Percentiles rank a stretch among this genome's conserved stretches.
Evolutionary conservation across 495 filamentous ascomycete species (phyloP).

Genomic region (Achaetomiella virescens): DNA sequence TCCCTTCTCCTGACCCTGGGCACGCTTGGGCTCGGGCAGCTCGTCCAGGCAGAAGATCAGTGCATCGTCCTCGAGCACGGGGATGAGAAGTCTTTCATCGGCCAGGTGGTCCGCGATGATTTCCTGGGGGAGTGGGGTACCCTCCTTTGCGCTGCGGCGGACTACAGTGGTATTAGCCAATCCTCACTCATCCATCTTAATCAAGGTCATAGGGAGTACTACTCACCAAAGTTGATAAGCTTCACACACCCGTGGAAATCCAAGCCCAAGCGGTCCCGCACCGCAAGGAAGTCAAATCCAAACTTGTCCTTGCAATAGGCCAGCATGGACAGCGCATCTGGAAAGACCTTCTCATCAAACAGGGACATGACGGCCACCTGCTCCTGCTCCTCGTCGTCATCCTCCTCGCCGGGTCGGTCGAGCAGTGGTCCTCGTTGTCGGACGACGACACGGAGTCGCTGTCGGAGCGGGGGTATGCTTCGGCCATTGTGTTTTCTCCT

Average conservation of each 20-base stretch:
- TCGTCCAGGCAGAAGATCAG: constrained; percentile 81
- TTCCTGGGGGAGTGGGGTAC: constrained; percentile 46
- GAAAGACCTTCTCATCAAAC: constrained; percentile 61
- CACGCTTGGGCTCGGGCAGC: constrained; percentile 43
- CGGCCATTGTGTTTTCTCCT: constrained; percentile 17
- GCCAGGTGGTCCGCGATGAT: constrained; percentile 55
- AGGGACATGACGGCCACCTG: constrained; percentile 59
- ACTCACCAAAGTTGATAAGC: constrained; percentile 69
- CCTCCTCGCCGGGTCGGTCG: constrained; percentile 38
- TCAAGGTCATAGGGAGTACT: neutral
- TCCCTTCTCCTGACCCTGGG: constrained; percentile 10
- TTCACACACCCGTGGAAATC: constrained; percentile 82
- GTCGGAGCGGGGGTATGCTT: constrained; percentile 19
- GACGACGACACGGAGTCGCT: constrained; percentile 19
- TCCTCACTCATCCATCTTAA: neutral
- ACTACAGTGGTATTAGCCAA: constrained; percentile 21
- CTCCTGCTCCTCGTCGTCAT: constrained; percentile 48
- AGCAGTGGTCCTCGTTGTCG: constrained; percentile 64
- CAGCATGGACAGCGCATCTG: constrained; percentile 60
- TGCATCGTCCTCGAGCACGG: constrained; percentile 84
- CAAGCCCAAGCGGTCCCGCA: constrained; percentile 57
- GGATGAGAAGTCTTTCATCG: constrained; percentile 72
- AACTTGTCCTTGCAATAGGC: constrained; percentile 64
- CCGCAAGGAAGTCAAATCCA: constrained; percentile 64
- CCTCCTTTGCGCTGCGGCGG: constrained; percentile 37